Percentiles rank a stretch among this genome's conserved stretches.
These are phyloP conservation scores for Magnusiomyces suaveolens DNA, from an alignment of 1,139 yeast species.

Conservation along the genomic window DNA sequence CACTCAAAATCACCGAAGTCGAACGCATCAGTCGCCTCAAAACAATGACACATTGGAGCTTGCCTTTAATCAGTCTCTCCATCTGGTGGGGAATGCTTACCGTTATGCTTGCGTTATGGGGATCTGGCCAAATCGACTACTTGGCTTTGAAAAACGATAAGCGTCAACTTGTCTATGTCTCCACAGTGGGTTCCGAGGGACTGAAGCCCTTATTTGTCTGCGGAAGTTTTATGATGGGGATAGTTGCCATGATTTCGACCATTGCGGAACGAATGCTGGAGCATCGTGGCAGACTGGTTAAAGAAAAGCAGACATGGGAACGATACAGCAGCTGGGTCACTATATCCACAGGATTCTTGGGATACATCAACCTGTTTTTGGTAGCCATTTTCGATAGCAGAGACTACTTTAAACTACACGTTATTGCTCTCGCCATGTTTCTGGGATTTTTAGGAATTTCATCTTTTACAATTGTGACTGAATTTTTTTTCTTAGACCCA, in stretches of 20 bases:
- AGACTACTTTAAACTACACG: slow-evolving; percentile 9
- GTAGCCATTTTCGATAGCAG: slow-evolving; percentile 13
- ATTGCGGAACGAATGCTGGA: slow-evolving; percentile 9
- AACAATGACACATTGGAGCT: slow-evolving; percentile 11
- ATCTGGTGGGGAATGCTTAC: slow-evolving; percentile 16
- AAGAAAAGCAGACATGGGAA: slow-evolving; percentile 6
- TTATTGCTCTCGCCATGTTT: slow-evolving; percentile 10
- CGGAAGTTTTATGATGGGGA: slow-evolving; percentile 10
- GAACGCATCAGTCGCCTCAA: background rate
- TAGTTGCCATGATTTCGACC: slow-evolving; percentile 9
- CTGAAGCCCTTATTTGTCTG: slow-evolving; percentile 14
- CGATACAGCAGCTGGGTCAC: slow-evolving; percentile 10
- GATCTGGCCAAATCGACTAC: slow-evolving; percentile 4
- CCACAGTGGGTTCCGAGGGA: slow-evolving; percentile 14
- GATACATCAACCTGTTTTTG: slow-evolving; percentile 10
- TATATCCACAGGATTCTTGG: slow-evolving; percentile 8
- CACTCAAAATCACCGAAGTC: background rate
- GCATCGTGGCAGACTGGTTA: slow-evolving; percentile 10
- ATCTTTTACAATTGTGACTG: slow-evolving; percentile 12
- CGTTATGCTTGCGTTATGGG: slow-evolving; percentile 13
- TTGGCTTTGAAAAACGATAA: background rate
- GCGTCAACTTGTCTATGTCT: slow-evolving; percentile 4
- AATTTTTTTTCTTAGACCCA: slow-evolving; percentile 11
- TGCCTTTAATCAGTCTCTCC: slow-evolving; percentile 12
- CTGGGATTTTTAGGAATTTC: slow-evolving; percentile 13